Base-by-base conservation (phyloP, 768 basidiomycete species). In the Naematelia encephala region DNA sequence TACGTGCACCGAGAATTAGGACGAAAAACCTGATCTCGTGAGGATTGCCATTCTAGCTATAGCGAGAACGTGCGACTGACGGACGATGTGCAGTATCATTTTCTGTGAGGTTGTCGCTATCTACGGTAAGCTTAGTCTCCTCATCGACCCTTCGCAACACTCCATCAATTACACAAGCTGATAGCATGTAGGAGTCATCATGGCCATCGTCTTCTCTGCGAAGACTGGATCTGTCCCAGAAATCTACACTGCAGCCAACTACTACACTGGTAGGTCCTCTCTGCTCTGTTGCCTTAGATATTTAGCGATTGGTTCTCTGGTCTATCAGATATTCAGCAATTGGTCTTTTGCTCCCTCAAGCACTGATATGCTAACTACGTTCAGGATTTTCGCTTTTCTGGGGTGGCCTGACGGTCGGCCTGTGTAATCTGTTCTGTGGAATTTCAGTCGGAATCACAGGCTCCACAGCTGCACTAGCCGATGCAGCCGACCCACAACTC, bases 61-160 rank as follows among this genome's bases (percentile, higher is more conserved):
- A 4, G 27, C 14, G 29, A n/a, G n/a, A n/a, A n/a, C n/a, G 5
- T 29, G 5, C 19, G n/a, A 29, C 51, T 52, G 51, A 52, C 28
- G 10, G 11, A 28, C 16, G n/a, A n/a, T n/a, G n/a, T 5, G 11
- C 70, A 97, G 94, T 67, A 91, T 98, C 81, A 97, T 99, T 72
- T 97, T 98, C 82, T 97, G 94, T 78, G 94, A 98, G 81, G 96
- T 97, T 72, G 93, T 99, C 26, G 96, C 94, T 59, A 98, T 99
- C 73, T 98, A 98, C 80, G 96, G 78, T 78, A 39, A 22, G 75
- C 59, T 16, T 4, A n/a, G 19, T 25, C 4, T 30, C 26, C 22
- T 22, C 48, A 45, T 23, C n/a, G 23, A 34, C 43, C 43, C 49
- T 30, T 30, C 23, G 12, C 46, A 21, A 43, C 30, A 27, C 25